Conservation (phyloP, 345 rosid species). For the Raphanus sativus region DNA sequence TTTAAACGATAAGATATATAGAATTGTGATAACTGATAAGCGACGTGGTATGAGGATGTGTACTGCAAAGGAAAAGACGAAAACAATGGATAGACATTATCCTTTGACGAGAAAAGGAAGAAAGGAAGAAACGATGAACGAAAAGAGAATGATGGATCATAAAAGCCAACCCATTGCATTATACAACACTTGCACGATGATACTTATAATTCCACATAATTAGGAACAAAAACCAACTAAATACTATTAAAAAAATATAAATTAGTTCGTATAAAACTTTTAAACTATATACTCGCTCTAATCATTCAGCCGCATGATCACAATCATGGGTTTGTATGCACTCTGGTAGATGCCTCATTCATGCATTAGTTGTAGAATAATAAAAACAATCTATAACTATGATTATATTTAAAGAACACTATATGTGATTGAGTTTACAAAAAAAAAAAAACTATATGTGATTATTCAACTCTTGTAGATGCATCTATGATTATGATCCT, state of each 20-base stretch:
- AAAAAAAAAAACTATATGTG: neutral
- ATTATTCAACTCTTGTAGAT: neutral
- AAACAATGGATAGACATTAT: slow-evolving; percentile 16
- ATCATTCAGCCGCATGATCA: neutral
- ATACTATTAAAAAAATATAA: neutral
- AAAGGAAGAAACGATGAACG: neutral
- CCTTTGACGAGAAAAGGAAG: neutral
- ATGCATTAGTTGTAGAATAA: neutral
- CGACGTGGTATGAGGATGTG: neutral
- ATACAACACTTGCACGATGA: slow-evolving; percentile 30
- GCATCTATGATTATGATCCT: neutral
- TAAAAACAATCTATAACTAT: neutral
- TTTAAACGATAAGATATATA: neutral
- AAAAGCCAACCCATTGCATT: slow-evolving; percentile 32
- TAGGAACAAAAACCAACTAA: slow-evolving; percentile 2
- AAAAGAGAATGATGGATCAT: slow-evolving; percentile 20
- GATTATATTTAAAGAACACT: neutral
- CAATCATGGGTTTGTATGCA: slow-evolving; percentile 1
- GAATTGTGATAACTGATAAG: neutral
- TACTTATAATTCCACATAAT: slow-evolving; percentile 17
- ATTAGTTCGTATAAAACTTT: neutral
- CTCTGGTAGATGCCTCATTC: neutral
- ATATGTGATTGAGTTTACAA: neutral
- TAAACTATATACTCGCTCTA: neutral
- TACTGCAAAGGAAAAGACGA: neutral